A percentile compares a stretch with the other conserved stretches of the same genome.
Evolutionary conservation across 495 filamentous ascomycete species (phyloP).

Genomic region (Ramalina peruviana): DNA sequence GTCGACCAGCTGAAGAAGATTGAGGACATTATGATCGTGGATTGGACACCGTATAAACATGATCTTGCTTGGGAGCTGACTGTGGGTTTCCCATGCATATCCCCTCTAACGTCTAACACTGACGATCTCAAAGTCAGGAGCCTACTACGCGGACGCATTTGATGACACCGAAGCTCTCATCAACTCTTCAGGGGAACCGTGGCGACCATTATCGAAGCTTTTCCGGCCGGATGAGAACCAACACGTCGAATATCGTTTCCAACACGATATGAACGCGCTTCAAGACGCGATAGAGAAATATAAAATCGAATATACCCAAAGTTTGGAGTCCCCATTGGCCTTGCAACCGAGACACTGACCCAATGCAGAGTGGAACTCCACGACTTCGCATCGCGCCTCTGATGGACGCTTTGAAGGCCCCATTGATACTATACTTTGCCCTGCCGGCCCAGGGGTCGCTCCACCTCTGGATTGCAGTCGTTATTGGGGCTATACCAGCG

Average conservation of each 20-base stretch:
- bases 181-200: slow-evolving; percentile 42
- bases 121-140: no score
- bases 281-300: slow-evolving; percentile 28
- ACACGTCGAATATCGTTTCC: slow-evolving; percentile 18
- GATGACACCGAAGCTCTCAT: no score
- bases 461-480: slow-evolving; percentile 38
- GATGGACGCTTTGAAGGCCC: slow-evolving; percentile 22
- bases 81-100: no score
- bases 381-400: background rate
- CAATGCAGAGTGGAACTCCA: background rate
- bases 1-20: slow-evolving; percentile 28
- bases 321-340: slow-evolving; percentile 4
- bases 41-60: slow-evolving; percentile 16
- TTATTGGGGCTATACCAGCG: slow-evolving; percentile 49
- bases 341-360: background rate
- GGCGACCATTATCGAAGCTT: slow-evolving; percentile 31
- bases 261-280: slow-evolving; percentile 6
- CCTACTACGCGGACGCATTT: no score
- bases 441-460: slow-evolving; percentile 37
- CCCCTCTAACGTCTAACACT: no score
- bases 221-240: slow-evolving; percentile 35
- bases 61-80: slow-evolving; percentile 31
- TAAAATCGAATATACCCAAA: slow-evolving; percentile 29
- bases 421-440: slow-evolving; percentile 57
- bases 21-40: slow-evolving; percentile 29